Base-by-base conservation (phyloP, 2,329 filamentous ascomycete genomes). In the Pseudocercospora pini-densiflorae region DNA sequence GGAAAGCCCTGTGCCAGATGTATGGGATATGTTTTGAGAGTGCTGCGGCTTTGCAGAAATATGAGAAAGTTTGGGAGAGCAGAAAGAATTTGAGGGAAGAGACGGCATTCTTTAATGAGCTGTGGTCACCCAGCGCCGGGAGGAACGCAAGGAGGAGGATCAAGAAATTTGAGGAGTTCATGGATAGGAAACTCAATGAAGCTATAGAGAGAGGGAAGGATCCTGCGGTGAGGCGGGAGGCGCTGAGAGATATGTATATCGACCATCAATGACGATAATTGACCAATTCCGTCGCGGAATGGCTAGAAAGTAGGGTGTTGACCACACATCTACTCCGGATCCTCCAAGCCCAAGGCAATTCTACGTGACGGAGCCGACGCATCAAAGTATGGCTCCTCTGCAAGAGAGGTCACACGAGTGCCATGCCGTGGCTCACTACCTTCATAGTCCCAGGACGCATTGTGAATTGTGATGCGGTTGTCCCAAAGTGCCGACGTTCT, bases 311-410 rank as follows among this genome's bases (percentile, higher is more conserved):
- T 19, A 9, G 5, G 14, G 16, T 43, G 6, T 43, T 12, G 12
- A 16, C 33, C 14, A 12, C 12, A 36, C 40, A 43, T 54, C 49
- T 51, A 49, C 6, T 61, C 40, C 14, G 43, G 40, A n/a, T 51
- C 59, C 19, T 49, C 78, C n/a, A 90, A 75, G 0, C 90, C 90
- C 51, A 92, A 77, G 0, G 87, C 89, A 71, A 92, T 82, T 67
- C 91, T 83, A 57, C 90, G 84, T 0, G 89, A 90, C 0, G 89
- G 89, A 1, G 90, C 90, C 9, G 84, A 80, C 0, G 85, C 79
- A 61, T 90, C 85, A 71, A 90, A 92, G 72, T 84, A 89, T 0
- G 90, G 90, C 81, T 89, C 89, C 80, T 93, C 91, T 0, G 89
- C 90, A n/a, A 43, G 40, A 43, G 88, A 82, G 0, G 90, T 92